Evolutionary conservation across 257 asterid genomes (phyloP).

Genomic region (Echites panduratus): DNA sequence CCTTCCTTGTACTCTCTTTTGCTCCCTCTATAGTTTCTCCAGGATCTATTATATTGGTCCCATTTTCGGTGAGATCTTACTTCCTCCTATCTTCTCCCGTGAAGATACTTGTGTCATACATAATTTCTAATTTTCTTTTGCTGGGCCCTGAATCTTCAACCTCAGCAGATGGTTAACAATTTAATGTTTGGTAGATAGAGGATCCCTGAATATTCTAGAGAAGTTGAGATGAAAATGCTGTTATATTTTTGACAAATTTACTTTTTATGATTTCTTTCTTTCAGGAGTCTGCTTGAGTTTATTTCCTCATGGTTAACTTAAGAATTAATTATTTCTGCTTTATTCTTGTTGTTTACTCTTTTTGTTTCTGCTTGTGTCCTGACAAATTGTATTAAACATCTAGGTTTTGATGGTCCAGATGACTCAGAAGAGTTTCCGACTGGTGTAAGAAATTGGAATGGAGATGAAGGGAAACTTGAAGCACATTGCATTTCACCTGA

Average conservation of each 20-base stretch:
- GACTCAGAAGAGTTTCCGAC: constrained; percentile 38
- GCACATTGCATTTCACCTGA: constrained; percentile 23
- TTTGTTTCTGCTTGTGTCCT: not conserved
- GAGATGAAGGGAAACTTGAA: constrained; percentile 26
- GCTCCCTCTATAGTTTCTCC: not conserved
- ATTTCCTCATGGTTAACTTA: not conserved
- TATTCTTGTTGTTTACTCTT: not conserved
- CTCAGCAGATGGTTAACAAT: not conserved
- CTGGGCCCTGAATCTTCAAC: not conserved
- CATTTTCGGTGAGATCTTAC: not conserved
- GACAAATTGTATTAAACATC: not conserved
- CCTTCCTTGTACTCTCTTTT: not conserved
- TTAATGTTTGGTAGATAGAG: not conserved
- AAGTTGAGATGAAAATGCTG: not conserved
- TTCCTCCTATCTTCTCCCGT: not conserved
- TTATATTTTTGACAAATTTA: not conserved
- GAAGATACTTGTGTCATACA: not conserved
- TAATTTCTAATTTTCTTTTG: not conserved
- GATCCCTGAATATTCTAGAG: not conserved
- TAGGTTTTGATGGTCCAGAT: constrained; percentile 31
- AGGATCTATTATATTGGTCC: not conserved
- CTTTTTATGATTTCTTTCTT: no score
- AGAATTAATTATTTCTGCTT: not conserved
- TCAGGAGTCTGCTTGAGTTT: not conserved
- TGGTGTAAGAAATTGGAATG: constrained; percentile 39